These are phyloP conservation scores for Wickerhamiella infanticola DNA, from an alignment of 1,139 yeast species.

Conservation along the genomic window DNA sequence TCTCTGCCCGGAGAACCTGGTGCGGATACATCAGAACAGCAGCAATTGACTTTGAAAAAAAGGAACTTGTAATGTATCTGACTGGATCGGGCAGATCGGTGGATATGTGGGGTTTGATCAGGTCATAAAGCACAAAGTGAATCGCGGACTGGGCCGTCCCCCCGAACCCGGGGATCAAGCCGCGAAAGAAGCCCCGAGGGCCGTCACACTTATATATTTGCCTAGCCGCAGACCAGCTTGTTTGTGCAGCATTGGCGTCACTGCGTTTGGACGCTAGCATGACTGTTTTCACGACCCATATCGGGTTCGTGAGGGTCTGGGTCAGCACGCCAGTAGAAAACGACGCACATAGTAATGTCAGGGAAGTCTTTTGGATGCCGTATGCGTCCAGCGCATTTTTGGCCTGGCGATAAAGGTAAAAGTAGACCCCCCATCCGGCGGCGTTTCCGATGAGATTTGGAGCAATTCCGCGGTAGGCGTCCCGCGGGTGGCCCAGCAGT, in stretches of 20 bases:
- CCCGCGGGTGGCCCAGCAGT: conserved; percentile 5
- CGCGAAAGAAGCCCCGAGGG: conserved; percentile 57
- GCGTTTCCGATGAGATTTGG: conserved; percentile 77
- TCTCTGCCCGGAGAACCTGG: conserved; percentile 64
- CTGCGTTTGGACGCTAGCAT: conserved; percentile 38
- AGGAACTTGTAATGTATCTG: conserved; percentile 51
- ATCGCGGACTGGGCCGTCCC: conserved; percentile 82
- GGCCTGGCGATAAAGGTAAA: conserved; percentile 46
- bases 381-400: not conserved
- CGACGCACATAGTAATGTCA: conserved; percentile 35
- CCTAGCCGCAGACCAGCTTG: conserved; percentile 39
- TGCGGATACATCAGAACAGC: conserved; percentile 65
- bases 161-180: conserved; percentile 63
- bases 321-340: conserved; percentile 62
- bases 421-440: conserved; percentile 78
- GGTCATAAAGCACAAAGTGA: conserved; percentile 75
- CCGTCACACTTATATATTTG: conserved; percentile 50
- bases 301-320: conserved; percentile 68
- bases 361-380: not conserved
- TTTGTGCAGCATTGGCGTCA: conserved; percentile 31
- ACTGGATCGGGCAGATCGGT: conserved; percentile 21
- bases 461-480: conserved; percentile 57
- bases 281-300: conserved; percentile 85
- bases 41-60: conserved; percentile 53
- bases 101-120: conserved; percentile 32